Evolutionary conservation across 2,329 filamentous ascomycete genomes (phyloP), one percentile per base, ranked within the genome.

Genomic region (Diplodia scrobiculata): DNA sequence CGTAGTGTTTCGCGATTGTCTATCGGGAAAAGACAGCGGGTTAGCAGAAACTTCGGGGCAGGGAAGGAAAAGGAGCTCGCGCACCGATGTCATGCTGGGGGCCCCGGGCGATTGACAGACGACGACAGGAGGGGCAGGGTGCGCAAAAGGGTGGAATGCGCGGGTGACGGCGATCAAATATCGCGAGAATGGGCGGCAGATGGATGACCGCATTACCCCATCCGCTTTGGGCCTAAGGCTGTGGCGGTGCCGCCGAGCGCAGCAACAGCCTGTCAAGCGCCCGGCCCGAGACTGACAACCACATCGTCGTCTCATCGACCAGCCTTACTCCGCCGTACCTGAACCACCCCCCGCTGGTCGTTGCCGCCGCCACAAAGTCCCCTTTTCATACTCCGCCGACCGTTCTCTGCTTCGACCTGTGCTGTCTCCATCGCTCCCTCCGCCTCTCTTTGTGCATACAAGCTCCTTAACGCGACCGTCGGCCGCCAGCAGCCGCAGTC

Each of bases 1-100:
- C 73, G 75, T 84, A 84, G 73, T 84, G 81, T 67, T 79, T 79
- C 71, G 76, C 71, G 70, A 81, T 75, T 53, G 66, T 70, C 72
- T 75, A 70, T 50, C 5, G n/a, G 45, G 58, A 62, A 45, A 45
- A 62, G 45, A 25, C 58, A 29, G 41, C 50, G 48, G 29, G 41
- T 62, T 14, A 62, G 58, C 48, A 50, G 45, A 19, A 62, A 27
- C n/a, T 10, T 11, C 9, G 36, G 21, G n/a, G 32, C n/a, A 13
- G 34, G 14, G 45, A 19, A 45, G 47, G 19, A 34, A 36, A 34
- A 47, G 53, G 52, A 65, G 51, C 25, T 14, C 29, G 47, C 64
- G 53, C 47, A 66, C 64, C 34, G 64, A 25, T 21, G 64, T 45
- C 64, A 66, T 66, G 64, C 13, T 65, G 27, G 11, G 13, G 19